Base-by-base conservation (phyloP, 2,329 filamentous ascomycete species). In the Hypoxylon sp. region DNA sequence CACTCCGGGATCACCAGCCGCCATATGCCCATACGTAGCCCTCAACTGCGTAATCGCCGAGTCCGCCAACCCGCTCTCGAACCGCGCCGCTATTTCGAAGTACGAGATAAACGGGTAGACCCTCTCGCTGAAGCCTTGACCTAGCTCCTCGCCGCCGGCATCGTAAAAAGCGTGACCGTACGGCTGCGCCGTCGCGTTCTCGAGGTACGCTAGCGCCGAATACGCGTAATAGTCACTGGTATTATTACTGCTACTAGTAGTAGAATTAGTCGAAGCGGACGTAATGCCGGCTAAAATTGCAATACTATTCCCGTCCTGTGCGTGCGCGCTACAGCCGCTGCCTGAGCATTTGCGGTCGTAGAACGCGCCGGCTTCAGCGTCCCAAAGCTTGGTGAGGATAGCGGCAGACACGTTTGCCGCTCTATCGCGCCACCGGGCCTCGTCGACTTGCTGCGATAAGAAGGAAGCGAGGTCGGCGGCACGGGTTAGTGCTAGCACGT, bases 141-240 rank as follows among this genome's bases (percentile, higher is more conserved):
- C 71, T 0, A 75, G 67, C 4, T 63, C 69, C 4, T 84, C 71
- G 2, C 76, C 70, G 45, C 77, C 80, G 37, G 79, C 82, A 70
- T 86, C 83, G 70, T 83, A 86, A 70, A 86, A 86, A 1, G 84
- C 77, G 67, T 86, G 85, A 2, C 84, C 84, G 63, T 84, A 85
- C 0, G 74, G 73, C 6, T 76, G 75, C 0, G 77, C 70, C 16
- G 78, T 80, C 3, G 77, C 66, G 14, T 64, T 69, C 3, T 76
- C 64, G 16, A 84, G 78, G 67, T 83, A 85, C 1, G 72, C 50
- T 2, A 86, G 75, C 12, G 81, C 76, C 0, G 74, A 74, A 6
- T 72, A 66, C 0, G 81, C 78, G 3, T 65, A 53, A 2, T 72
- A n/a, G n/a, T n/a, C n/a, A n/a, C n/a, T n/a, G n/a, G n/a, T n/a